Conservation (phyloP, 306 rosid genomes). For the Dalbergia cultrata region DNA sequence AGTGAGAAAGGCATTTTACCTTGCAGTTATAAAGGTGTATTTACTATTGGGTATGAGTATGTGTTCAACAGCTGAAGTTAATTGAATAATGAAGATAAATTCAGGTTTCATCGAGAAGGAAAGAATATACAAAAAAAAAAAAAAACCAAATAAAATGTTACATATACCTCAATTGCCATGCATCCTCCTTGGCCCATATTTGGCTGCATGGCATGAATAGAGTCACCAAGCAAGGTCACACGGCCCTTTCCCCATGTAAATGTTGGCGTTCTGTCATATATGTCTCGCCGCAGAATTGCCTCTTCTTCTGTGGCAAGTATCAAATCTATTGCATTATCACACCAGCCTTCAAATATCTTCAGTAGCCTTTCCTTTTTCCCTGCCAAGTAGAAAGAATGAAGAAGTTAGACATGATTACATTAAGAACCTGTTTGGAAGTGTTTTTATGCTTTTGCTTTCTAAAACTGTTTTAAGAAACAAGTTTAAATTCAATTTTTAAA, state of each 20-base stretch:
- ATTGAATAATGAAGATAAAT: conserved; percentile 13
- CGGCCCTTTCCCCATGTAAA: conserved; percentile 93
- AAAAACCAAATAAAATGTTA: background rate
- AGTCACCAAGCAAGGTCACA: conserved; percentile 95
- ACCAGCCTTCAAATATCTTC: conserved; percentile 88
- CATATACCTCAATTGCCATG: conserved; percentile 95
- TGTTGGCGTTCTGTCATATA: conserved; percentile 82
- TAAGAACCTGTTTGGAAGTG: no score
- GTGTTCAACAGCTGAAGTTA: background rate
- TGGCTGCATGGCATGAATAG: conserved; percentile 99
- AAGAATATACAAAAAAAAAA: conserved; percentile 3
- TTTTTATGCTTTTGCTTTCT: no score
- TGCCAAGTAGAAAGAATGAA: conserved; percentile 46
- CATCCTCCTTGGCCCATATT: conserved; percentile 99
- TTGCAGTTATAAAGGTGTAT: background rate
- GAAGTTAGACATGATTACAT: conserved; percentile 1
- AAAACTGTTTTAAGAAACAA: no score
- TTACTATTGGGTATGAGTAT: background rate
- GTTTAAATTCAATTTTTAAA: no score
- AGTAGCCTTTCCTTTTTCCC: conserved; percentile 86
- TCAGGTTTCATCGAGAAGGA: conserved; percentile 13
- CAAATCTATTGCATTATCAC: conserved; percentile 89
- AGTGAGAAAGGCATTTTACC: conserved; percentile 35
- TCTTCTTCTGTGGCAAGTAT: conserved; percentile 87
- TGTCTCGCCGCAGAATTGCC: conserved; percentile 88